Conservation (phyloP, 768 basidiomycete species). For the Amanita thiersii region DNA sequence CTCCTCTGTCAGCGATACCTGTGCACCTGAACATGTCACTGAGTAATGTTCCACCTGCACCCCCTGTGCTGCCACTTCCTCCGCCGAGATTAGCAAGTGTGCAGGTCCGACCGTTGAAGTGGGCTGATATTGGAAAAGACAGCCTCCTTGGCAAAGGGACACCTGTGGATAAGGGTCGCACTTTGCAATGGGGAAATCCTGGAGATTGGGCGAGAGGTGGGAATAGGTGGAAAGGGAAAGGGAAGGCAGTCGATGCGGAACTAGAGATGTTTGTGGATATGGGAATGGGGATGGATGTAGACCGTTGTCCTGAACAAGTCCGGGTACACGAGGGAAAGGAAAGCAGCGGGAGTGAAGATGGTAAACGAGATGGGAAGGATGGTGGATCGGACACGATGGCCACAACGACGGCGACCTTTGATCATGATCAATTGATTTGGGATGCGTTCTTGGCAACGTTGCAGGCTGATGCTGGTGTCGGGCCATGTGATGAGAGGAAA, state of each 20-base stretch:
- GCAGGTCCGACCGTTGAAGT: constrained; percentile 19
- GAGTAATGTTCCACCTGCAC: constrained; percentile 7
- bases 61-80: constrained; percentile 23
- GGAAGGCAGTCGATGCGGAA: neutral
- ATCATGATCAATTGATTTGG: constrained; percentile 11
- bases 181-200: constrained; percentile 19
- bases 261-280: neutral
- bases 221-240: constrained; percentile 1
- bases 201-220: constrained; percentile 4
- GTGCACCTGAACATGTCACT: neutral
- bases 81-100: constrained; percentile 25
- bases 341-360: neutral
- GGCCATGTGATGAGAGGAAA: neutral
- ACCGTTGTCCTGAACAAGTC: neutral
- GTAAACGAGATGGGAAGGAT: neutral
- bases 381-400: neutral
- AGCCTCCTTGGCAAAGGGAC: constrained; percentile 25
- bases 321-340: neutral
- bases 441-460: constrained; percentile 13
- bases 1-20: constrained; percentile 1
- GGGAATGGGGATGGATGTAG: neutral
- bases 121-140: constrained; percentile 17
- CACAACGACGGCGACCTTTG: constrained; percentile 4
- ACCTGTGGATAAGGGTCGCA: constrained; percentile 21
- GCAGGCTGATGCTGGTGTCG: constrained; percentile 7